Base-by-base conservation (phyloP, 495 filamentous ascomycete species). In the Filosporella fistucella region DNA sequence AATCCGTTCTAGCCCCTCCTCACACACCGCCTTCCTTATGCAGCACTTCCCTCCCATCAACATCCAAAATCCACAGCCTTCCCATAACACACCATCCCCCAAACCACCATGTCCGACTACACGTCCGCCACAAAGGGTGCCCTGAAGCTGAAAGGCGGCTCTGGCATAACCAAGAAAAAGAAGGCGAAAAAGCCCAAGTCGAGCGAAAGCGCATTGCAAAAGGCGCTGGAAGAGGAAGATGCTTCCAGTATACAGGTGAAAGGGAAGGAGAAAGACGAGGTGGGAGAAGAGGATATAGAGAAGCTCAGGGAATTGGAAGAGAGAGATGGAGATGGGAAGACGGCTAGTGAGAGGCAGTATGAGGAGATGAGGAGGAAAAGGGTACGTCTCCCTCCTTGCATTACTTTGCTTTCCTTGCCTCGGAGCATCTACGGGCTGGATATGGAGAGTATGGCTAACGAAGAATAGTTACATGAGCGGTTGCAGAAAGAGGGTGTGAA, bases 311-410 rank as follows among this genome's bases (percentile, higher is more conserved):
- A 53, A 18, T 17, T 51, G 10, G 51, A 59, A 17, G 39, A 34
- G 1, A n/a, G 51, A n/a, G 53, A 25, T 2, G 17, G 16, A 2
- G 57, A 57, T 52, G 51, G 59, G 11, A 98, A 96, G 73, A 97
- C 93, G 0, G 91, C 95, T 57, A 80, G 89, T 21, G 91, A 98
- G 69, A 69, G 73, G 56, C 74, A 81, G 29, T 77, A 91, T 60
- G 85, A 91, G 53, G 91, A 97, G 69, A 68, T 76, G 55, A 77
- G 84, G 61, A 72, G 80, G 56, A 91, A 86, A 67, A 76, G 88
- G 73, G 87, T 91, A 78, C 42, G 82, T 74, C 14, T 32, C 44
- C 18, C n/a, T 41, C 45, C 42, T 32, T 47, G 17, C 14, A 16
- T 8, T 21, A 25, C 42, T 9, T 38, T n/a, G 22, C 11, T 37